These are phyloP conservation scores for Sphagnum magellanicum DNA, from an alignment of 228 moss, liverwort and hornwort genomes.

Conservation along the genomic window DNA sequence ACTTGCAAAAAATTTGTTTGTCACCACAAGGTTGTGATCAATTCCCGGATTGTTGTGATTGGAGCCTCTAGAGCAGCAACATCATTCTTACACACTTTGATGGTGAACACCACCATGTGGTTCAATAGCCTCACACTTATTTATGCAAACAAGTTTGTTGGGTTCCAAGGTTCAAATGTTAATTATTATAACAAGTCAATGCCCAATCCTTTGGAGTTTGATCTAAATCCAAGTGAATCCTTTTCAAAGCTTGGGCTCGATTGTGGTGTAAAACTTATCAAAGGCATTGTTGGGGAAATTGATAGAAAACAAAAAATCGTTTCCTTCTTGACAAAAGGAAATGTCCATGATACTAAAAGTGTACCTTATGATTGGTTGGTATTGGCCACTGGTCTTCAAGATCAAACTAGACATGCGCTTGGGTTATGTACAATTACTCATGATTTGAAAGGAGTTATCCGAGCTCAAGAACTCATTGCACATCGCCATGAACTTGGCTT, in stretches of 20 bases:
- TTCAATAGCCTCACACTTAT: slow-evolving; percentile 38
- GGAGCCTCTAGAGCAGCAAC: slow-evolving; percentile 48
- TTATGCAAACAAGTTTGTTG: slow-evolving; percentile 4
- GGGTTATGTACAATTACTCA: background rate
- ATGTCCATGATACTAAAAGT: slow-evolving; percentile 4
- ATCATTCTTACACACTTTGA: slow-evolving; percentile 32
- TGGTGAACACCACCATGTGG: slow-evolving; percentile 26
- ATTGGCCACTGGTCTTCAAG: slow-evolving; percentile 40
- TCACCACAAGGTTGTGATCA: slow-evolving; percentile 29
- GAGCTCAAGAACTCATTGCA: slow-evolving; percentile 27
- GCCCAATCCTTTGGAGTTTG: slow-evolving; percentile 18
- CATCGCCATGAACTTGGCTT: slow-evolving; percentile 15
- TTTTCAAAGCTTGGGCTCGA: slow-evolving; percentile 46
- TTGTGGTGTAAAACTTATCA: slow-evolving; percentile 37
- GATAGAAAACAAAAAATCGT: slow-evolving; percentile 23
- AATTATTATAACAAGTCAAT: too few species aligned
- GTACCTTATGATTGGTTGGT: slow-evolving; percentile 40
- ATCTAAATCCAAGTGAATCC: slow-evolving; percentile 24
- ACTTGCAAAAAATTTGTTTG: slow-evolving; percentile 23
- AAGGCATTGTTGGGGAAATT: slow-evolving; percentile 22
- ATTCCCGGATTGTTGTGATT: slow-evolving; percentile 39
- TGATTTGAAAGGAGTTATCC: slow-evolving; percentile 18
- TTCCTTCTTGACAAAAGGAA: slow-evolving; percentile 10
- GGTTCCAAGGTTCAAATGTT: slow-evolving; percentile 11
- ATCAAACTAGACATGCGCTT: slow-evolving; percentile 35